Conservation (phyloP, 2,329 filamentous ascomycete genomes). For the Fusarium sp. region DNA sequence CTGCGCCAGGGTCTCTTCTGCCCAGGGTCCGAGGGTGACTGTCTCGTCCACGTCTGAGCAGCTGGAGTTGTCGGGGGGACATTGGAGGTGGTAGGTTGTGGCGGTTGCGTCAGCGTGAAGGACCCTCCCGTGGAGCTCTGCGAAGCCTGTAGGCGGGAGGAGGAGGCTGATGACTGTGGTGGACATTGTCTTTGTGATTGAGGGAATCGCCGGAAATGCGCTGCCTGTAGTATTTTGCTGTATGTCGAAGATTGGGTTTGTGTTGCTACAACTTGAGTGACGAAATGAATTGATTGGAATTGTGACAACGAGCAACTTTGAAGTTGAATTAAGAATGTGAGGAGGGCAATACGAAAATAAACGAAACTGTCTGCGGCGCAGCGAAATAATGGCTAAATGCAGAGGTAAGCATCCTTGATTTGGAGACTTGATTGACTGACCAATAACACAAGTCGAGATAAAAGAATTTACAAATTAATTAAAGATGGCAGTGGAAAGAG, state of each 20-base stretch:
- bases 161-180: constrained; percentile 6
- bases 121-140: neutral
- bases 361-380: neutral
- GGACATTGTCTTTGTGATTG: neutral
- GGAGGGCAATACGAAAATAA: neutral
- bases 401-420: neutral
- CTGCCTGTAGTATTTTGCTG: too few relatives aligned
- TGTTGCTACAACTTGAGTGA: neutral
- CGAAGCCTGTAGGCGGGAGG: neutral
- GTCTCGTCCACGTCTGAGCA: neutral
- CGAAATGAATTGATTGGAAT: neutral
- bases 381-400: neutral
- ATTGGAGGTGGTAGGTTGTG: constrained; percentile 5
- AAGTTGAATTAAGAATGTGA: too few relatives aligned
- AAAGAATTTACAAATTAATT: neutral
- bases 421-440: neutral
- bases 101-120: neutral
- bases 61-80: neutral
- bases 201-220: too few relatives aligned
- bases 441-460: rapidly evolving
- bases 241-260: too few relatives aligned
- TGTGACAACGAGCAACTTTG: too few relatives aligned
- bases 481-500: neutral
- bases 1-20: neutral
- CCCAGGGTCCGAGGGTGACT: neutral